Percentiles rank a stretch among this genome's conserved stretches.
Evolutionary conservation across 331 rosid genomes (phyloP).

Genomic region (Malus hybrid): DNA sequence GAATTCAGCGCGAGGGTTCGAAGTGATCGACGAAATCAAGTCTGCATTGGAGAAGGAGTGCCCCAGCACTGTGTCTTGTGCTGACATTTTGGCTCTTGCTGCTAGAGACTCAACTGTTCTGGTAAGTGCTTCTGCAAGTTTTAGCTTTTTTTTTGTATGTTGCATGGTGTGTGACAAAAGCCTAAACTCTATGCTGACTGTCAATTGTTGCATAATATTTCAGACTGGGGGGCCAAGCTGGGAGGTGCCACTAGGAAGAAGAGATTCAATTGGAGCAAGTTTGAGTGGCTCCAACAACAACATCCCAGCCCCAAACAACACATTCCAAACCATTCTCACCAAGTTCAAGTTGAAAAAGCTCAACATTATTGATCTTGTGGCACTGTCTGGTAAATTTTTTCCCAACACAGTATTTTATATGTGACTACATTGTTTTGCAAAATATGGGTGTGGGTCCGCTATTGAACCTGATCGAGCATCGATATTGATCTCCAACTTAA

Average conservation of each 20-base stretch:
- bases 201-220: background rate
- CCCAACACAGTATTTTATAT: background rate
- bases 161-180: background rate
- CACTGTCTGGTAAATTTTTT: constrained; percentile 55
- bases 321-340: constrained; percentile 75
- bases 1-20: constrained; percentile 70
- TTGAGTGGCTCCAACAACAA: constrained; percentile 75
- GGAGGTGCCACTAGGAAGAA: constrained; percentile 80
- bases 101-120: constrained; percentile 81
- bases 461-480: too few relatives aligned
- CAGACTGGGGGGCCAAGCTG: constrained; percentile 78
- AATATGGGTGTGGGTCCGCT: background rate
- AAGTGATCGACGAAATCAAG: constrained; percentile 70
- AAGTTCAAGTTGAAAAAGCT: constrained; percentile 77
- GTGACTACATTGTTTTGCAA: background rate
- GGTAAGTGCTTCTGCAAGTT: constrained; percentile 23
- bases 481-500: background rate
- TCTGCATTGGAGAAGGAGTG: constrained; percentile 69
- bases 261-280: constrained; percentile 71
- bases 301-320: constrained; percentile 92
- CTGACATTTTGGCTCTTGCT: constrained; percentile 68
- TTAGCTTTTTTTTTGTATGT: background rate
- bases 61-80: constrained; percentile 73
- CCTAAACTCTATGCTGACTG: background rate
- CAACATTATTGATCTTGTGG: constrained; percentile 74